phyloP scores from a whole-genome alignment of 2,329 filamentous ascomycete species.

The Zasmidium citrigriseum region DNA sequence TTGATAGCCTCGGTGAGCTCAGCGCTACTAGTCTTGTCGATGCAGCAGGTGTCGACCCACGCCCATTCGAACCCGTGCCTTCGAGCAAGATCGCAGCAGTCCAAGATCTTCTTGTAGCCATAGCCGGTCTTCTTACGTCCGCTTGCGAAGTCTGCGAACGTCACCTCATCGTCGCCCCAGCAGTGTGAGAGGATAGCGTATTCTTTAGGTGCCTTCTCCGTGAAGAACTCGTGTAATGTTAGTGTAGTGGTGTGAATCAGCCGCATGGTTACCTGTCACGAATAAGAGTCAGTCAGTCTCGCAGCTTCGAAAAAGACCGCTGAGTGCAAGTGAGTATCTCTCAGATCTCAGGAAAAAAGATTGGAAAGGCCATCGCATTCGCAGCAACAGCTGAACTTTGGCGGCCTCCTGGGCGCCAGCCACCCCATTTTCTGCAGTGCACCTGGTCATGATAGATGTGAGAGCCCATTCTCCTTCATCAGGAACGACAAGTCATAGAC shows the following conservation, averaged over 20 bases:
- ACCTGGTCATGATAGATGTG: no score
- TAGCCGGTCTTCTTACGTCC: not conserved
- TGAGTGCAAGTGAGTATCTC: no score
- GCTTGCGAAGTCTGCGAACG: conserved; percentile 17
- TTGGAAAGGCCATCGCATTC: no score
- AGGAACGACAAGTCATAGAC: no score
- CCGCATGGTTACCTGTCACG: conserved; percentile 24
- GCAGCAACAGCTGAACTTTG: no score
- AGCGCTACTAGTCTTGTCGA: not conserved
- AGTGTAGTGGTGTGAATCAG: conserved; percentile 19
- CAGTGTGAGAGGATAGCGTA: conserved; percentile 25
- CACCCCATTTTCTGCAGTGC: no score
- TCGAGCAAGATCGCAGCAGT: conserved; percentile 7
- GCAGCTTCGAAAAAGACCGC: no score
- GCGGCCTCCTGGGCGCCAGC: no score
- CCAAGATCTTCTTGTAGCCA: conserved; percentile 11
- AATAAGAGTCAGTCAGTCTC: no score
- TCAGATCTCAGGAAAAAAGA: no score
- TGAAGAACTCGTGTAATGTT: conserved; percentile 17
- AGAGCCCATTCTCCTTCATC: no score
- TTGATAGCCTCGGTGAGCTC: not conserved
- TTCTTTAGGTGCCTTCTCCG: conserved; percentile 13
- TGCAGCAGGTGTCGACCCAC: not conserved
- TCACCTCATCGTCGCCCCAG: conserved; percentile 22
- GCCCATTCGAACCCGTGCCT: not conserved